Evolutionary conservation across 2,329 filamentous ascomycete genomes (phyloP), one percentile per base, ranked within the genome.

Genomic region (Raffaelea albimanens): DNA sequence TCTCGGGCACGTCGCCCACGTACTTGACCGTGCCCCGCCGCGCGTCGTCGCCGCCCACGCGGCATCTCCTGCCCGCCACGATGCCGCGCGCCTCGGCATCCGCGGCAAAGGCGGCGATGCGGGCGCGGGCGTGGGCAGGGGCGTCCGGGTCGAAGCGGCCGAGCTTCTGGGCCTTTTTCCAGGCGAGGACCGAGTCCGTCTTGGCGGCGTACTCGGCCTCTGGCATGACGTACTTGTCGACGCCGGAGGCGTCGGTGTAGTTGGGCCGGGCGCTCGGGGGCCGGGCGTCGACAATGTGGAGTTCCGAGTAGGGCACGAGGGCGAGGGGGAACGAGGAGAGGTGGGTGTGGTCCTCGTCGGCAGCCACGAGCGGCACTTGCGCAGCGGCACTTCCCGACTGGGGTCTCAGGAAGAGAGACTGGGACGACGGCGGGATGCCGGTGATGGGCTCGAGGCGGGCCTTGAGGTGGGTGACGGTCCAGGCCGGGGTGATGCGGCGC

Each of bases 121-220:
- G 86, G 53, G 86, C 77, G 61, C 87, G 74, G 61, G 89, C 83
- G 20, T 85, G 77, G 51, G 73, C 79, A 18, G 85, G 81, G 8
- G 89, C 87, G 57, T 83, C 75, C 13, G 93, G 93, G 61, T 97
- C 88, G 67, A 98, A 98, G 33, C 93, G 87, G 44, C 93, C 93
- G n/a, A 97, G 78, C 63, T 94, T 90, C 65, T 95, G 83, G n/a
- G 81, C 72, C 68, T 87, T 91, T 69, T 98, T 98, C 89, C 89
- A 97, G 5, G 90, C 87, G 21, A 96, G 77, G 14, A 98, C 93
- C 3, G 85, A 91, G 66, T 96, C 87, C 40, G 81, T 73, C 60
- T 90, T 88, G 59, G 81, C 80, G 62, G 89, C 88, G 67, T 98
- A 98, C 60, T 90, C 85, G 44, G 83, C 76, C 45, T 77, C 73